Percentiles rank a stretch among this genome's conserved stretches.
Conservation (phyloP, 192 early-diverging fungal species). For the Dimargaris xerosporica region DNA sequence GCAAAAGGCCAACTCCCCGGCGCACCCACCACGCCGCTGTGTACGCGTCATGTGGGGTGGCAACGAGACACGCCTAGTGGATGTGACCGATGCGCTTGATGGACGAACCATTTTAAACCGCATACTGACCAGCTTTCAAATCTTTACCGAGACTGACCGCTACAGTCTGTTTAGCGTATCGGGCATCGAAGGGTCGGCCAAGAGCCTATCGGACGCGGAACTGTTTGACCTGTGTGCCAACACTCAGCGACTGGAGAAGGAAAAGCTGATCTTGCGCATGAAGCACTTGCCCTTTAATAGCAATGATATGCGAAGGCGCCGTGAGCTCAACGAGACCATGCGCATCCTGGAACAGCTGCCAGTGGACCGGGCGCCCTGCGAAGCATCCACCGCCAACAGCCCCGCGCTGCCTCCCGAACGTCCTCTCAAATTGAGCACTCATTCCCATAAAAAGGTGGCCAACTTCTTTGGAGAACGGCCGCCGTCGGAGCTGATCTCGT, state of each 20-base stretch:
- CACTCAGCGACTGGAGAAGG: constrained; percentile 44
- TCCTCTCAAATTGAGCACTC: constrained; percentile 23
- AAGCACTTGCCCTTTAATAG: constrained; percentile 34
- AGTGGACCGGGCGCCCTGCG: not conserved
- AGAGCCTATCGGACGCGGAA: constrained; percentile 59
- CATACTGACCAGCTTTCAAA: constrained; percentile 70
- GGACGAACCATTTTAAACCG: constrained; percentile 48
- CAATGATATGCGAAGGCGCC: constrained; percentile 2
- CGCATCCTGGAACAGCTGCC: constrained; percentile 8
- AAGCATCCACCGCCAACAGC: constrained; percentile 7
- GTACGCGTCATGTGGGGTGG: constrained; percentile 68
- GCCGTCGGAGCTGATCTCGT: constrained; percentile 80
- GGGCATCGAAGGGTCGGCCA: constrained; percentile 52
- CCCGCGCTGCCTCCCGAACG: constrained; percentile 16
- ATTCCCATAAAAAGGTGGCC: constrained; percentile 32
- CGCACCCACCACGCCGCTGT: constrained; percentile 25
- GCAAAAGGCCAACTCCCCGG: not conserved
- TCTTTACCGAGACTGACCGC: constrained; percentile 48
- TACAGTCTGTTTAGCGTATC: constrained; percentile 61
- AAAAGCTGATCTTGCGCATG: constrained; percentile 56
- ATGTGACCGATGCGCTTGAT: constrained; percentile 53
- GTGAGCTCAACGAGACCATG: constrained; percentile 8
- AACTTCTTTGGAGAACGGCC: constrained; percentile 93
- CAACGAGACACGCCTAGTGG: constrained; percentile 61
- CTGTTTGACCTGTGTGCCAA: constrained; percentile 58